A percentile compares a stretch with the other conserved stretches of the same genome.
phyloP scores from a whole-genome alignment of 306 rosid species.

The Begonia fuchsioides region DNA sequence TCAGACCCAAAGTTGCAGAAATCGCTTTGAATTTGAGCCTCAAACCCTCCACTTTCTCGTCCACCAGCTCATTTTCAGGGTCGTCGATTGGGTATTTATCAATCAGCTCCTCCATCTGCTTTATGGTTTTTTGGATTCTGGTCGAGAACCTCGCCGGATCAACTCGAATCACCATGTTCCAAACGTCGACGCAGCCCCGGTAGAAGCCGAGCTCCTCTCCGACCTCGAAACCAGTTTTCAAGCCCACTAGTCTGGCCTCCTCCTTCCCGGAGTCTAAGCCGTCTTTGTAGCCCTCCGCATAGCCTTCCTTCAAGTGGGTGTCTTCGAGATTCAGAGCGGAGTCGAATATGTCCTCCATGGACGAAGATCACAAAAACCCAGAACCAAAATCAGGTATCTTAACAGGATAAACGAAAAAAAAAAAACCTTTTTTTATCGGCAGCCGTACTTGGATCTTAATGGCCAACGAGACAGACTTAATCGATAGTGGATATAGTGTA shows the following conservation, averaged over 20 bases:
- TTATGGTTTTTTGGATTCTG: slow-evolving; percentile 30
- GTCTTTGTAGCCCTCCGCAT: slow-evolving; percentile 37
- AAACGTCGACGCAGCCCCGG: slow-evolving; percentile 41
- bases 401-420: no score
- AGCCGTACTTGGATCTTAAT: no score
- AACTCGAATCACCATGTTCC: slow-evolving; percentile 36
- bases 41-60: slow-evolving; percentile 49
- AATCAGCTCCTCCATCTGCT: slow-evolving; percentile 57
- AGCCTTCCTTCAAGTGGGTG: slow-evolving; percentile 49
- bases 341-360: slow-evolving; percentile 48
- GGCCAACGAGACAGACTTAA: no score
- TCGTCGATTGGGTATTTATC: slow-evolving; percentile 47
- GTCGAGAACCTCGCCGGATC: slow-evolving; percentile 36
- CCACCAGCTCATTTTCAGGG: slow-evolving; percentile 48
- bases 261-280: slow-evolving; percentile 43
- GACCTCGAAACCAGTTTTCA: slow-evolving; percentile 56
- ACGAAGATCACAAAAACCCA: not conserved
- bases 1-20: slow-evolving; percentile 50
- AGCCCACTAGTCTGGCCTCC: slow-evolving; percentile 56
- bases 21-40: slow-evolving; percentile 60
- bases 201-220: slow-evolving; percentile 78
- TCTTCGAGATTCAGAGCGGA: slow-evolving; percentile 51
- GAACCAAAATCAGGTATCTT: no score
- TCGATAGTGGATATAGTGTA: no score
- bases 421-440: no score